These are phyloP conservation scores for Salix arbutifolia DNA, from an alignment of 345 rosid genomes.

Conservation along the genomic window DNA sequence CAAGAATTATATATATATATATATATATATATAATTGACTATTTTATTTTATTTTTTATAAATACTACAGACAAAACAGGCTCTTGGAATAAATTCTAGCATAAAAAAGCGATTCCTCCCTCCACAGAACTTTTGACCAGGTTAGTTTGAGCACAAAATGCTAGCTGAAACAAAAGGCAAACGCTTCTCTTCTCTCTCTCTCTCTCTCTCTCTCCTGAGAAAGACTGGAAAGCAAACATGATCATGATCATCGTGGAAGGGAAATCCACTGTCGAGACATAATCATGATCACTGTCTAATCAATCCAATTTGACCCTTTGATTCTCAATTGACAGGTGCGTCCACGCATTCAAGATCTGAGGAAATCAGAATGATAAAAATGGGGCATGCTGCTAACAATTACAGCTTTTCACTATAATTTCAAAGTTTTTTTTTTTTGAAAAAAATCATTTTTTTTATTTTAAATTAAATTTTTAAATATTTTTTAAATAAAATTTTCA, in stretches of 20 bases:
- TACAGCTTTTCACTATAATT: too few relatives aligned
- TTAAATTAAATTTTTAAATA: too few relatives aligned
- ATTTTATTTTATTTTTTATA: too few relatives aligned
- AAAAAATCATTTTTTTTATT: too few relatives aligned
- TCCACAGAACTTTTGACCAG: background rate
- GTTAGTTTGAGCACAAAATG: background rate
- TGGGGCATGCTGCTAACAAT: background rate
- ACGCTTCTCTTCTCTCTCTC: background rate
- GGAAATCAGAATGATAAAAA: background rate
- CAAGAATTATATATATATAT: too few relatives aligned
- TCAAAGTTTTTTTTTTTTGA: too few relatives aligned
- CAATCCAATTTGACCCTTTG: background rate
- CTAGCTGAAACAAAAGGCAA: background rate
- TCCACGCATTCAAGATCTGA: background rate
- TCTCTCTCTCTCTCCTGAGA: background rate
- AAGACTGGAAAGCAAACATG: background rate
- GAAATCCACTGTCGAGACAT: background rate
- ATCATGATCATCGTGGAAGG: background rate
- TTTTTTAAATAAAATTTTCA: too few relatives aligned
- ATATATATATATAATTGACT: too few relatives aligned
- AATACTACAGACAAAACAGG: too few relatives aligned
- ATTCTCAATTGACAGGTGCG: background rate
- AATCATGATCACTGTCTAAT: background rate
- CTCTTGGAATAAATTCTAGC: too few relatives aligned
- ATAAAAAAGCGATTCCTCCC: background rate